These are phyloP conservation scores for Wallacemonas sp. DNA, from an alignment of 208 protist genomes.

Conservation along the genomic window DNA sequence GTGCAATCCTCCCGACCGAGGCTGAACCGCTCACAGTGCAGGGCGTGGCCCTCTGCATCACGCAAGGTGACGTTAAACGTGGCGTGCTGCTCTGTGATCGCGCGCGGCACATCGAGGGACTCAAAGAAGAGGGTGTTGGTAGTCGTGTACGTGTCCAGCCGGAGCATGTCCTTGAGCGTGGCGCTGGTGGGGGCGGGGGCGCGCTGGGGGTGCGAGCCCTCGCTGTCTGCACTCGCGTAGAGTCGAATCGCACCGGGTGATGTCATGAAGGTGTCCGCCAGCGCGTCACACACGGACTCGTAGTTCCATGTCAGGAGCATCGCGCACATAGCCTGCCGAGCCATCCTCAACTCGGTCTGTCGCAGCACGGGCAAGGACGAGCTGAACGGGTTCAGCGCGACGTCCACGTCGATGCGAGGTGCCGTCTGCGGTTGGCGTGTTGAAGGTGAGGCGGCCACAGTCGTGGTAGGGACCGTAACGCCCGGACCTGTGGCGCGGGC, in stretches of 20 bases:
- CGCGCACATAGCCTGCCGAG: conserved; percentile 21
- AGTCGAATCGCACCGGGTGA: conserved; percentile 58
- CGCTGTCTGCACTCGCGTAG: conserved; percentile 36
- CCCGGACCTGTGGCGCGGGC: conserved; percentile 4
- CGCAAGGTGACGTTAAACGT: conserved; percentile 39
- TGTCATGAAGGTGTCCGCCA: conserved; percentile 27
- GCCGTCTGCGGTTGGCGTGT: background rate
- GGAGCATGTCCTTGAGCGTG: conserved; percentile 36
- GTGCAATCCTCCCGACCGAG: conserved; percentile 20
- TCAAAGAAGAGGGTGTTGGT: conserved; percentile 42
- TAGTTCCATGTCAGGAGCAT: conserved; percentile 46
- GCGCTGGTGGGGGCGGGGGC: conserved; percentile 2
- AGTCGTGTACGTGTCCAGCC: conserved; percentile 25
- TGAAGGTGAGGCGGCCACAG: background rate
- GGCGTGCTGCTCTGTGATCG: conserved; percentile 17
- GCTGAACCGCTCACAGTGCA: conserved; percentile 45
- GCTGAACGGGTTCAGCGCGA: conserved; percentile 45
- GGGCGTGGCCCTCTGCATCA: conserved; percentile 44
- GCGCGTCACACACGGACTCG: conserved; percentile 51
- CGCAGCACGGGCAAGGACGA: conserved; percentile 26
- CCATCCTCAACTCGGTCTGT: conserved; percentile 19
- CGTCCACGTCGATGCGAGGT: conserved; percentile 4
- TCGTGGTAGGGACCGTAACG: conserved; percentile 1
- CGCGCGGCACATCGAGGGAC: conserved; percentile 30
- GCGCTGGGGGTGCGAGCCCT: conserved; percentile 18